Base-by-base conservation (phyloP, 306 rosid genomes). In the Gleditsia sinensis region DNA sequence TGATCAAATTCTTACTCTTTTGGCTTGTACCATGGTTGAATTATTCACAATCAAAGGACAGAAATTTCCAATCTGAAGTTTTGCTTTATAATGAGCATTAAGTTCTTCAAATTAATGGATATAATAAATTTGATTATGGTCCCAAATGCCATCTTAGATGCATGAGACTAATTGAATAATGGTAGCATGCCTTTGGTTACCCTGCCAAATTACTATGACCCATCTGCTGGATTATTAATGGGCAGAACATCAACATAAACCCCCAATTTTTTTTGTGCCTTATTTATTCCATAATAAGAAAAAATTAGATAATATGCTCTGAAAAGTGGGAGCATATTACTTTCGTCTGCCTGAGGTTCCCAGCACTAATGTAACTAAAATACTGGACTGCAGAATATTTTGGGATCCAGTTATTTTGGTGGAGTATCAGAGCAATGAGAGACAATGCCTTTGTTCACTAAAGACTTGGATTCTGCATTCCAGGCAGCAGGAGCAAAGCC, bases 381-480 rank as follows among this genome's bases (percentile, higher is more conserved):
- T 34, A 28, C 19, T 86, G 66, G 24, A 66, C 46, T 85, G 85
- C 81, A 78, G 87, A 78, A 56, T 40, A 74, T 67, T 45, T 78
- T 42, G 19, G 81, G 27, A 50, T 62, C 63, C 71, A 55, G 50
- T 17, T 23, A 63, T 42, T 40, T 76, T 25, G 71, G 69, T 56
- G 84, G 79, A 69, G 74, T 67, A 70, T 76, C 62, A 12, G 55
- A 82, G 81, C 56, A 70, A 79, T 81, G 91, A 76, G 42, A 77
- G 62, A 83, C 74, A 74, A 94, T 94, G 97, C 81, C 91, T 67
- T n/a, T 83, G 48, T 72, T 40, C 82, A 77, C 76, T 78, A 91
- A 94, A 83, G 98, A 91, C 69, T 61, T 78, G 56, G 98, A 94
- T 73, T 82, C 88, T 7, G 86, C 84, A 45, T 94, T 94, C 79